Evolutionary conservation across 164 flowering plant species (phyloP), one percentile per base, ranked within the genome.

Genomic region (Umbilicus rupestris): DNA sequence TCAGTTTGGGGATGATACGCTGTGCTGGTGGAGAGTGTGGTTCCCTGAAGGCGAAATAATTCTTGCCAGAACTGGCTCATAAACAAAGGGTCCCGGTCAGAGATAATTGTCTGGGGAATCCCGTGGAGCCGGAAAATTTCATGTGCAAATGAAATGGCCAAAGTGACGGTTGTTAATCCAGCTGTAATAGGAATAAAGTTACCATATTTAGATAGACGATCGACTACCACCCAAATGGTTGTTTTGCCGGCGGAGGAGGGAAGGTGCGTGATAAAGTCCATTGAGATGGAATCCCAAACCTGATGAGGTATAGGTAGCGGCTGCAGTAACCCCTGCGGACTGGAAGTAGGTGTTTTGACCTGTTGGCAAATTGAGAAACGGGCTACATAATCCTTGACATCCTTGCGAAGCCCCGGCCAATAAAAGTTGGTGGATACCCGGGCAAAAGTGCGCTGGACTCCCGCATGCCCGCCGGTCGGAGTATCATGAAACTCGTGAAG

Each of bases 191-290:
- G 3, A 8, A 63, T 24, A 24, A 63, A 69, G 17, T 69, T 62
- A 3, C 33, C 24, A 29, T 6, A 49, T 17, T 69, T 69, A 12
- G 66, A 31, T 7, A 69, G 28, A 2, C 62, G 12, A 22, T 69
- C 63, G 19, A 63, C 62, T 7, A 69, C 62, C n/a, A 69, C 62
- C 24, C 50, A 22, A 0, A 69, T 63, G 0, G 15, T 1, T 14
- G 20, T 16, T 3, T 63, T 24, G 17, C 72, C 72, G 0, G 16
- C 20, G 17, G 67, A 47, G 1, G 1, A 24, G 1, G 67, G 67
- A 0, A 69, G 24, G 12, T 62, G 49, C 17, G 30, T 62, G 12
- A 63, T 28, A 39, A 69, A 69, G 26, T 69, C 67, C 47, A 63
- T 12, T 4, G 39, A 15, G 7, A 69, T 41, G 2, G 35, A 62